Conservation (phyloP, 306 rosid species). For the Cucumis sativus region DNA sequence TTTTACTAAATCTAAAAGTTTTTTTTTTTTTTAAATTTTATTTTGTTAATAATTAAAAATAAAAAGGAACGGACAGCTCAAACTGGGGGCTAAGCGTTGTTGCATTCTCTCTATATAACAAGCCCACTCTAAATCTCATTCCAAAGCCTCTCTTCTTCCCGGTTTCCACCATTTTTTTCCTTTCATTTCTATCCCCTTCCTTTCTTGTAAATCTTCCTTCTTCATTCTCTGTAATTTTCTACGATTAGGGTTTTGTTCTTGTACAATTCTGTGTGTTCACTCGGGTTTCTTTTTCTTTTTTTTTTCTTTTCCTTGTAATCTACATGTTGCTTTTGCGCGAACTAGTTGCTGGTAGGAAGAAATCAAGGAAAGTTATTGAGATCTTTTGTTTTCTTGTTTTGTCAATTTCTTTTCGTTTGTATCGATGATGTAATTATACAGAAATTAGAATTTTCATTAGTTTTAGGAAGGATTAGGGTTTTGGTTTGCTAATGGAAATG, state of each 20-base stretch:
- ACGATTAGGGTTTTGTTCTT: neutral
- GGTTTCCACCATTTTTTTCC: neutral
- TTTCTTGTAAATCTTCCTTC: neutral
- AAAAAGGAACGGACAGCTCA: neutral
- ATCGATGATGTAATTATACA: conserved; percentile 8
- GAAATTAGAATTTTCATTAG: conserved; percentile 18
- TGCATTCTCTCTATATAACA: neutral
- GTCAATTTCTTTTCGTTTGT: neutral
- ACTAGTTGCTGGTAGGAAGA: neutral
- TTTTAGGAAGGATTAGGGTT: conserved; percentile 43
- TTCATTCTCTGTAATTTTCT: neutral
- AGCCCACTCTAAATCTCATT: neutral
- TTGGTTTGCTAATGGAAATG: conserved; percentile 50
- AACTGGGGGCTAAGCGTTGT: neutral
- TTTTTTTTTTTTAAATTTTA: neutral
- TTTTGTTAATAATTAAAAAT: neutral
- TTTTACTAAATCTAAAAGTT: neutral
- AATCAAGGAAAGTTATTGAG: neutral
- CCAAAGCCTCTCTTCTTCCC: neutral
- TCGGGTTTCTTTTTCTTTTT: neutral
- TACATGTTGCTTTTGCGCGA: neutral
- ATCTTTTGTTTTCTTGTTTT: neutral
- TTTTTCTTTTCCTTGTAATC: neutral
- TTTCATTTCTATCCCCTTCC: neutral
- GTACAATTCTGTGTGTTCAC: neutral